phyloP scores from a whole-genome alignment of 2,329 filamentous ascomycete species.

The Scedosporium apiospermum region DNA sequence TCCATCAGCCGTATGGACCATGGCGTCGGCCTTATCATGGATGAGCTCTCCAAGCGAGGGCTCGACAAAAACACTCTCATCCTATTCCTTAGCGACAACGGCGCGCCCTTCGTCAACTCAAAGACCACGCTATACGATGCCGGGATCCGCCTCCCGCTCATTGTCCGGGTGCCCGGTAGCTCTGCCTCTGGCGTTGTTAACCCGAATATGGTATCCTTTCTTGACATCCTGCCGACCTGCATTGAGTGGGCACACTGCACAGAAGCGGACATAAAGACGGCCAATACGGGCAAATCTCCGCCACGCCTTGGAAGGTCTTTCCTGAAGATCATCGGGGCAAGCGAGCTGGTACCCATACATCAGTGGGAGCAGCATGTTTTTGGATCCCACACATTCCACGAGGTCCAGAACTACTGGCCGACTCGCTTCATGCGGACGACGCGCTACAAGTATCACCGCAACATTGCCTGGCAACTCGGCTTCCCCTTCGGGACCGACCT shows the following conservation, averaged over 20 bases:
- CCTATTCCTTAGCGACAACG: slow-evolving; percentile 38
- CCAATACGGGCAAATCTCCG: too few relatives aligned
- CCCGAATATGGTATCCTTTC: slow-evolving; percentile 32
- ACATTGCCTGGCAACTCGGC: too few relatives aligned
- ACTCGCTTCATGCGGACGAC: too few relatives aligned
- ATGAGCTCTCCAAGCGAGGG: slow-evolving; percentile 21
- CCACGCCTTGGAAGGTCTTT: too few relatives aligned
- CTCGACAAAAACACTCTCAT: slow-evolving; percentile 28
- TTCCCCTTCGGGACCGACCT: too few relatives aligned
- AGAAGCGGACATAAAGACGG: not conserved
- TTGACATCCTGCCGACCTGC: slow-evolving; percentile 35
- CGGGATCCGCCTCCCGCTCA: slow-evolving; percentile 31
- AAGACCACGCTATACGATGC: slow-evolving; percentile 41
- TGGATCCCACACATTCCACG: too few relatives aligned
- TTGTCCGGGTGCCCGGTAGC: slow-evolving; percentile 25
- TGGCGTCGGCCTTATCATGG: slow-evolving; percentile 29
- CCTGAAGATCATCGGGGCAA: too few relatives aligned
- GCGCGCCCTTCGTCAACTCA: slow-evolving; percentile 39
- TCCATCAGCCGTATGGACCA: slow-evolving; percentile 30
- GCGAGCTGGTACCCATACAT: too few relatives aligned
- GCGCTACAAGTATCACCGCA: too few relatives aligned
- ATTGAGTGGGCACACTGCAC: slow-evolving; percentile 27
- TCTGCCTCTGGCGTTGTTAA: slow-evolving; percentile 19
- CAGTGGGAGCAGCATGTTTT: too few relatives aligned
- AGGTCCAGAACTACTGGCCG: too few relatives aligned